phyloP scores from a whole-genome alignment of 441 rosid genomes.

The Erodium moschatum region DNA sequence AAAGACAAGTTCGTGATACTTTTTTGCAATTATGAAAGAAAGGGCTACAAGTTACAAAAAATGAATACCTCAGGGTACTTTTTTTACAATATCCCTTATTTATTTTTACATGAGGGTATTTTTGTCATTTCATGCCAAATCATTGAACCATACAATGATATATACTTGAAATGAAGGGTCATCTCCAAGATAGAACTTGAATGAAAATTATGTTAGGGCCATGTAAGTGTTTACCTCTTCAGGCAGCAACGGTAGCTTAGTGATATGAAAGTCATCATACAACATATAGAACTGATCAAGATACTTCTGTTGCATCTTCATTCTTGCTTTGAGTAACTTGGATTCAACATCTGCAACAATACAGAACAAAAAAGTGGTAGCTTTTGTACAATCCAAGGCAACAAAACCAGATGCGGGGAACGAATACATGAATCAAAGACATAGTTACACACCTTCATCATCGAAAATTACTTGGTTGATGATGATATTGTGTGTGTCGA shows the following conservation, averaged over 20 bases:
- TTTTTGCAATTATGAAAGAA: no score
- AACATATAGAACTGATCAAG: conserved; percentile 95
- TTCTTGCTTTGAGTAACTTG: conserved; percentile 84
- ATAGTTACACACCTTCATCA: conserved; percentile 51
- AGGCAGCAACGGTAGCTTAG: conserved; percentile 87
- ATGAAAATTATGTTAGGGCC: neutral
- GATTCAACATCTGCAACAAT: conserved; percentile 59
- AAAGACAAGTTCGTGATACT: no score
- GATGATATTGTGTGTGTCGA: conserved; percentile 88
- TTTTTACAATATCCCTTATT: no score
- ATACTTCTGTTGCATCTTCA: conserved; percentile 95
- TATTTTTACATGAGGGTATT: no score
- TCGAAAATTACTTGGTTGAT: conserved; percentile 88
- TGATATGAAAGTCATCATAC: conserved; percentile 92
- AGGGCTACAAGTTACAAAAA: no score
- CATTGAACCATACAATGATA: neutral
- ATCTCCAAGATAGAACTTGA: neutral
- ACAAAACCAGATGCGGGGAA: neutral
- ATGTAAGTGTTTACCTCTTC: conserved; percentile 53
- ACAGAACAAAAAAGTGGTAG: conserved; percentile 10
- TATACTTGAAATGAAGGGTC: neutral
- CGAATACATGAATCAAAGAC: conserved; percentile 1
- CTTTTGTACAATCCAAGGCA: conserved; percentile 9
- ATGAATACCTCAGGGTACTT: no score
- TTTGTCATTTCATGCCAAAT: neutral